Percentiles rank a stretch among this genome's conserved stretches.
phyloP scores from a whole-genome alignment of 2,329 filamentous ascomycete species.

The Monilinia polystroma region DNA sequence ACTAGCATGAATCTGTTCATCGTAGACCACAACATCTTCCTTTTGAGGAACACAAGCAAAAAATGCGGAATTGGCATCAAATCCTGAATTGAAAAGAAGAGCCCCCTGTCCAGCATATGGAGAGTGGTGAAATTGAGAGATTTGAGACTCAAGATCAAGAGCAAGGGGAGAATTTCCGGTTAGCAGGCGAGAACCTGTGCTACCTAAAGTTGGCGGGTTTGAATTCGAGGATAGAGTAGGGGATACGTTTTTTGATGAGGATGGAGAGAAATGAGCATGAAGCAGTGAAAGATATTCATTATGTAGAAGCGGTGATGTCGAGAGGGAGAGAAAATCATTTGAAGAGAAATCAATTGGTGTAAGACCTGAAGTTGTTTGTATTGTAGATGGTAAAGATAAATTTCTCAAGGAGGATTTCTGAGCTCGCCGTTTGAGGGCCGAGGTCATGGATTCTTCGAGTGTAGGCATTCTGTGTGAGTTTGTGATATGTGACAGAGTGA shows the following conservation, averaged over 20 bases:
- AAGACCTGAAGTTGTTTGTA: conserved; percentile 42
- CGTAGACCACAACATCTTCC: conserved; percentile 59
- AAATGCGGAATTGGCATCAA: conserved; percentile 53
- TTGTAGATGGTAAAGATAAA: conserved; percentile 13
- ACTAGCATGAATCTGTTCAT: conserved; percentile 66
- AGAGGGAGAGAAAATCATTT: conserved; percentile 37
- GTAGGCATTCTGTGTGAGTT: conserved; percentile 14
- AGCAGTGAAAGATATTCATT: conserved; percentile 29
- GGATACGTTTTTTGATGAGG: too few species aligned
- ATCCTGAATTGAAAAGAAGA: conserved; percentile 60
- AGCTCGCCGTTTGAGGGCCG: conserved; percentile 16
- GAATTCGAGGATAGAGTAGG: neutral
- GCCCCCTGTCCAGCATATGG: conserved; percentile 56
- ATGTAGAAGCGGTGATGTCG: conserved; percentile 27
- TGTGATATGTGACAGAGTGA: neutral
- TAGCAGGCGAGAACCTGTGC: conserved; percentile 59
- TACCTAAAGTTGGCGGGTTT: conserved; percentile 25
- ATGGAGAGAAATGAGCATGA: conserved; percentile 1
- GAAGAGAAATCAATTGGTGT: conserved; percentile 44
- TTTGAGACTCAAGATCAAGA: conserved; percentile 55
- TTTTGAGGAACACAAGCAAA: conserved; percentile 51
- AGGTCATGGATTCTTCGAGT: conserved; percentile 16
- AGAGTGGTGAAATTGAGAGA: conserved; percentile 60
- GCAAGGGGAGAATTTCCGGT: conserved; percentile 64
- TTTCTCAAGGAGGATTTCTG: conserved; percentile 20